Evolutionary conservation across 2,329 filamentous ascomycete genomes (phyloP).

Genomic region (Penicillium sp.): DNA sequence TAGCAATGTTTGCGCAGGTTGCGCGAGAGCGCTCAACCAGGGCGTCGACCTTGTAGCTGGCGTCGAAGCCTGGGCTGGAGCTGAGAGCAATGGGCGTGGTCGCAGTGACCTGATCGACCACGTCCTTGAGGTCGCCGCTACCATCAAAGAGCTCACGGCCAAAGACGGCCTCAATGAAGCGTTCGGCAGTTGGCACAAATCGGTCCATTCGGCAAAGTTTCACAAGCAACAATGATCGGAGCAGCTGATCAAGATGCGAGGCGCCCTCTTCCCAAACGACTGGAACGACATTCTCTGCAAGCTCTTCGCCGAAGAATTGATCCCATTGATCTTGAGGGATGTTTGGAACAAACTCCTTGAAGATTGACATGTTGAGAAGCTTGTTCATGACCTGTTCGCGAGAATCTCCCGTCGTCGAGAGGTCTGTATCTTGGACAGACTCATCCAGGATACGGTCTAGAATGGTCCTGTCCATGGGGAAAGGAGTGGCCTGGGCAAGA

Average conservation of each 20-base stretch:
- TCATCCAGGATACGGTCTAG: slow-evolving; percentile 84
- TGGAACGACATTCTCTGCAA: slow-evolving; percentile 81
- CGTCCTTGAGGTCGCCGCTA: slow-evolving; percentile 78
- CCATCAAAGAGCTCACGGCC: slow-evolving; percentile 78
- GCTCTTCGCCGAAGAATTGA: slow-evolving; percentile 77
- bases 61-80: slow-evolving; percentile 94
- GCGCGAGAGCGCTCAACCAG: slow-evolving; percentile 80
- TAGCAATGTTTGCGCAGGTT: slow-evolving; percentile 93
- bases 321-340: slow-evolving; percentile 68
- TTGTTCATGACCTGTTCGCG: slow-evolving; percentile 67
- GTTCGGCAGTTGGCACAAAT: slow-evolving; percentile 87
- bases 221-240: slow-evolving; percentile 81
- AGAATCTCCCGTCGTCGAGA: slow-evolving; percentile 65
- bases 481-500: slow-evolving; percentile 91
- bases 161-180: slow-evolving; percentile 84
- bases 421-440: slow-evolving; percentile 69
- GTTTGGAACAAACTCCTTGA: slow-evolving; percentile 69
- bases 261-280: slow-evolving; percentile 66
- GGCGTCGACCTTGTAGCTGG: slow-evolving; percentile 97
- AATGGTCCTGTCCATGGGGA: slow-evolving; percentile 85
- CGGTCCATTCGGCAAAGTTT: slow-evolving; percentile 95
- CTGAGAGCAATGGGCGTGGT: slow-evolving; percentile 85
- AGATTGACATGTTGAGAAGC: slow-evolving; percentile 65
- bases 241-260: slow-evolving; percentile 68
- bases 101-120: slow-evolving; percentile 78